Conservation (phyloP, 2,329 filamentous ascomycete genomes). For the Fusarium keratoplasticum region DNA sequence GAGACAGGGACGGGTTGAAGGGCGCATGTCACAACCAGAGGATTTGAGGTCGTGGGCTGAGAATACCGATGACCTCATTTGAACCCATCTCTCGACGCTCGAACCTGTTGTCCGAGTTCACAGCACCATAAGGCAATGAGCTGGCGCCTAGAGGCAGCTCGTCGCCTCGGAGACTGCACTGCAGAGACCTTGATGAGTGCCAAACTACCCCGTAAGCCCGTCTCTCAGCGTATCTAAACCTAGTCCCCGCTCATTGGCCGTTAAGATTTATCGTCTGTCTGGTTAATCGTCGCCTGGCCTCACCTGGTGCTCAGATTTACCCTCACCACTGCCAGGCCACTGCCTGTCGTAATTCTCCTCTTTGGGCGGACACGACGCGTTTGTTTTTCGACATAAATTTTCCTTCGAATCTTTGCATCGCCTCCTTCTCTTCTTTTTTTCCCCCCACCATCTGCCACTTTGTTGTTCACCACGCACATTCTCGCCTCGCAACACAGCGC, state of each 20-base stretch:
- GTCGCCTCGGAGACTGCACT: background rate
- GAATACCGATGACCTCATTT: background rate
- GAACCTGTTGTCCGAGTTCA: background rate
- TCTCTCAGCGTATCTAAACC: background rate
- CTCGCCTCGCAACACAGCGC: background rate
- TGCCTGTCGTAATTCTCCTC: background rate
- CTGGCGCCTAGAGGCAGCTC: constrained; percentile 14
- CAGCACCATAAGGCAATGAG: background rate
- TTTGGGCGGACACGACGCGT: background rate
- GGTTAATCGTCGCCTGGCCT: background rate
- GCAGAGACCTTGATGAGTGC: background rate
- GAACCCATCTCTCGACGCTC: background rate
- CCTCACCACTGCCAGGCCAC: background rate
- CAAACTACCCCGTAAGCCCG: background rate
- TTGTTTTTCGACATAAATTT: background rate
- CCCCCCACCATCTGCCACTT: constrained; percentile 4
- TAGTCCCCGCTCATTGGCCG: background rate
- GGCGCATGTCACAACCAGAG: background rate
- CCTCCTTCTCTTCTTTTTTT: background rate
- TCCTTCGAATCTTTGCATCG: background rate
- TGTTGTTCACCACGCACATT: background rate
- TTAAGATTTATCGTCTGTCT: constrained; percentile 8
- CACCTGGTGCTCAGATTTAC: constrained; percentile 9
- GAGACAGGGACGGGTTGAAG: background rate
- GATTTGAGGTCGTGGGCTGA: background rate